Base-by-base conservation (phyloP, 2,329 filamentous ascomycete species). In the Colletotrichum sublineola region DNA sequence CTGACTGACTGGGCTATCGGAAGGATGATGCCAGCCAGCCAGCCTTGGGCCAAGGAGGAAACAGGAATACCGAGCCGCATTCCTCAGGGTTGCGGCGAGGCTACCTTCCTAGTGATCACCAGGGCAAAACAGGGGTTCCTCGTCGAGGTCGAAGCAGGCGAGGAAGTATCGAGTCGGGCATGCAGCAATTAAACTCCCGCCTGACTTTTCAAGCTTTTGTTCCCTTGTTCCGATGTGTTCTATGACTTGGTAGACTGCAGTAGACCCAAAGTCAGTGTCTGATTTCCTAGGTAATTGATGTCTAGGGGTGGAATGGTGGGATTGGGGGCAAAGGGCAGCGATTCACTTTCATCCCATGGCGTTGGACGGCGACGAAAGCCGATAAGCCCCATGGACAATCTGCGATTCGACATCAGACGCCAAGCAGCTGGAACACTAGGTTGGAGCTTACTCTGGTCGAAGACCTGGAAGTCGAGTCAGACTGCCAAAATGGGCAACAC, bases 341-440 rank as follows among this genome's bases (percentile, higher is more conserved):
- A 68, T 68, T 42, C 44, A 15, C 65, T 68, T 68, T 64, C 69
- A 60, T 72, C 69, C 46, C 44, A 53, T 55, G 6, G 12, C 12
- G 55, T 68, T 48, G 40, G 50, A 58, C 68, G 64, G 64, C n/a
- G 50, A 24, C 53, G 44, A 58, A 68, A 53, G 15, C 69, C 60
- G 68, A 33, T 42, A 53, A 40, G 14, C 66, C 60, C 58, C 44
- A 46, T 58, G 53, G 61, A 40, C 14, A 36, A 58, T 69, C 57
- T 60, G 66, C 66, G 66, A 69, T 72, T 55, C 18, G 65, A 69
- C 53, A 63, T 72, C 66, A 60, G 69, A 72, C 66, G 69, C 60
- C 69, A 64, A 53, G 38, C 38, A 69, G 60, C 69, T 69, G 69
- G 69, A 72, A 72, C 69, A 69, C 69, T 69, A 66, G 69, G 31